Base-by-base conservation (phyloP, 148 eudicot species). In the Amaranthus cruentus region DNA sequence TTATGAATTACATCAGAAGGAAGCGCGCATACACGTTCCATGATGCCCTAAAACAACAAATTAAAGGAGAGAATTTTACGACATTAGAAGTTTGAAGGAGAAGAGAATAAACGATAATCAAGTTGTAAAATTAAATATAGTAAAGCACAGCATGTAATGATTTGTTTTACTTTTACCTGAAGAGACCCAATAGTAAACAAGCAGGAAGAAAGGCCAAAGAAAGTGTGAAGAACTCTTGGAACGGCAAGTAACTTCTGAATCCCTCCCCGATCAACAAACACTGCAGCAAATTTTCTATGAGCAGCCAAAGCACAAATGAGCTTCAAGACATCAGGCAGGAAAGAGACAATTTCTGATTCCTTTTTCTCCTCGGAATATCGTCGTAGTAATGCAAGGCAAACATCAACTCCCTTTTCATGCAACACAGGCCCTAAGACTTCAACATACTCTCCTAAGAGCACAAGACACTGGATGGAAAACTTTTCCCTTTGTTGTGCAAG, bases 401-500 rank as follows among this genome's bases (percentile, higher is more conserved):
- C 97, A 78, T 95, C 99, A 64, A 95, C 99, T 63, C 99, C 99
- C 81, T 86, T 95, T 80, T 95, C 99, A 72, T 89, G 96, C 78
- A 91, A 77, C 77, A 95, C 92, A 77, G 94, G 97, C 55, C 94
- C 96, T 77, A 95, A 87, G 84, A 88, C 99, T 83, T 95, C 99
- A 80, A 95, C 91, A 79, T 95, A 95, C 81, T 95, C 97, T 69
- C 99, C 99, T 57, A 95, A 81, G 58, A 85, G 80, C 81, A 81
- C 92, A 73, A 95, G 92, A 82, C 99, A 86, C 81, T 95, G 97
- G 69, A 90, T 92, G 82, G 92, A 90, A 66, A 87, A 95, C 77
- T 86, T 92, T 72, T 91, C 99, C 73, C 94, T 85, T 49, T 86
- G 86, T 53, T 87, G 87, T 59, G 88, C 87, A 70, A 95, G 88